phyloP scores from a whole-genome alignment of 225 moss, liverwort and hornwort genomes.

The Physcomitrium patens region DNA sequence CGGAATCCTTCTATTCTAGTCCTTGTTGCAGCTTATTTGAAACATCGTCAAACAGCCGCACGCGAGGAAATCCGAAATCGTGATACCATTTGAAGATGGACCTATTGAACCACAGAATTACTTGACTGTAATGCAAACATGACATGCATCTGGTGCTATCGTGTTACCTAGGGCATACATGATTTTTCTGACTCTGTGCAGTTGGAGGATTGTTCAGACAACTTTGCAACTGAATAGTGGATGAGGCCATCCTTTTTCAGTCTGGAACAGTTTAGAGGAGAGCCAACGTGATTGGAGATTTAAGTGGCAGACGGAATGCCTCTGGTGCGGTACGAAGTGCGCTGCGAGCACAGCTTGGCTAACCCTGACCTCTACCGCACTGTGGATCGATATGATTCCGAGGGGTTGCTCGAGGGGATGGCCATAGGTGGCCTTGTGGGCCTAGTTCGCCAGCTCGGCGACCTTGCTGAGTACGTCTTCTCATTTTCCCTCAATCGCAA shows the following conservation, averaged over 20 bases:
- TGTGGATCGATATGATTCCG: slow-evolving; percentile 89
- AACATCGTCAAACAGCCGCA: slow-evolving; percentile 3
- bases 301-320: slow-evolving; percentile 64
- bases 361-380: slow-evolving; percentile 89
- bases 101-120: too few species aligned
- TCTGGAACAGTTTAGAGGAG: slow-evolving; percentile 10
- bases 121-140: not conserved
- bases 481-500: not conserved
- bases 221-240: slow-evolving; percentile 5
- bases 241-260: slow-evolving; percentile 28
- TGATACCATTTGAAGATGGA: slow-evolving; percentile 24
- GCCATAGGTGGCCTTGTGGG: slow-evolving; percentile 96
- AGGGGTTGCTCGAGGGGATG: slow-evolving; percentile 90
- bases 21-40: slow-evolving; percentile 21
- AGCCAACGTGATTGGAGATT: slow-evolving; percentile 26
- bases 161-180: slow-evolving; percentile 11
- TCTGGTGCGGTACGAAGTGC: slow-evolving; percentile 93
- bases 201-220: slow-evolving; percentile 20
- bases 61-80: not conserved
- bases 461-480: slow-evolving; percentile 84
- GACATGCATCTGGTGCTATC: slow-evolving; percentile 24
- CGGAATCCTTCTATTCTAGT: not conserved
- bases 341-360: slow-evolving; percentile 96
- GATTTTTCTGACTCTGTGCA: slow-evolving; percentile 19
- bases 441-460: slow-evolving; percentile 93